These are phyloP conservation scores for Discostella pseudostelligera DNA, from an alignment of 108 stramenopile species.

Conservation along the genomic window DNA sequence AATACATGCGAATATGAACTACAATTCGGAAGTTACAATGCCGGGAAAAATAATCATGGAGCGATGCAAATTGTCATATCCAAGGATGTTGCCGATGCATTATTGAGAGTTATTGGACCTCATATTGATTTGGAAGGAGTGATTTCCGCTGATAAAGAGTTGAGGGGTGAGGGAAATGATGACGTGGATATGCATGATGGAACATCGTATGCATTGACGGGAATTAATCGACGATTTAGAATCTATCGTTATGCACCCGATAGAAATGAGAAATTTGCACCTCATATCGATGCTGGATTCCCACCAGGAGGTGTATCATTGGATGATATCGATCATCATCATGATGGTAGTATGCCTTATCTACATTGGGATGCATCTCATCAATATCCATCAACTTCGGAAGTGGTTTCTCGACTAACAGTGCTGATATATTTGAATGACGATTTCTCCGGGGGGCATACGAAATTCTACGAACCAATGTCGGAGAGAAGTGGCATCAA, in stretches of 20 bases:
- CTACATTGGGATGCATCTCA: conserved; percentile 43
- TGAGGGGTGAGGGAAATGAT: conserved; percentile 16
- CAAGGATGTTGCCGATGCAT: conserved; percentile 42
- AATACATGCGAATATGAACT: conserved; percentile 51
- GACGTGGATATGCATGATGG: background rate
- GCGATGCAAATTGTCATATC: conserved; percentile 77
- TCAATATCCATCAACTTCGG: conserved; percentile 36
- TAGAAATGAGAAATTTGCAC: conserved; percentile 67
- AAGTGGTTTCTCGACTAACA: conserved; percentile 73
- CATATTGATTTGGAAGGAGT: conserved; percentile 64
- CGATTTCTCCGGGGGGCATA: conserved; percentile 84
- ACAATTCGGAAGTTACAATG: conserved; percentile 63
- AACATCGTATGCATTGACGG: conserved; percentile 38
- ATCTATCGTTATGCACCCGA: conserved; percentile 73
- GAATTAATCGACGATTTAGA: conserved; percentile 77
- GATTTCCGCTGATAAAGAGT: conserved; percentile 26
- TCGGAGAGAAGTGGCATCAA: conserved; percentile 11
- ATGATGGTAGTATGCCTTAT: conserved; percentile 1
- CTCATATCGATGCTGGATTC: conserved; percentile 90
- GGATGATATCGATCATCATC: conserved; percentile 31
- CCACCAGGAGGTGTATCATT: conserved; percentile 74
- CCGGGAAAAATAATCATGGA: conserved; percentile 78
- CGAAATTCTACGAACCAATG: conserved; percentile 73
- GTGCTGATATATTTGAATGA: conserved; percentile 86
- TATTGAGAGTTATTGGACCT: conserved; percentile 52